phyloP scores from a whole-genome alignment of 805 yeast genomes.

The Suhomyces pyralidae region DNA sequence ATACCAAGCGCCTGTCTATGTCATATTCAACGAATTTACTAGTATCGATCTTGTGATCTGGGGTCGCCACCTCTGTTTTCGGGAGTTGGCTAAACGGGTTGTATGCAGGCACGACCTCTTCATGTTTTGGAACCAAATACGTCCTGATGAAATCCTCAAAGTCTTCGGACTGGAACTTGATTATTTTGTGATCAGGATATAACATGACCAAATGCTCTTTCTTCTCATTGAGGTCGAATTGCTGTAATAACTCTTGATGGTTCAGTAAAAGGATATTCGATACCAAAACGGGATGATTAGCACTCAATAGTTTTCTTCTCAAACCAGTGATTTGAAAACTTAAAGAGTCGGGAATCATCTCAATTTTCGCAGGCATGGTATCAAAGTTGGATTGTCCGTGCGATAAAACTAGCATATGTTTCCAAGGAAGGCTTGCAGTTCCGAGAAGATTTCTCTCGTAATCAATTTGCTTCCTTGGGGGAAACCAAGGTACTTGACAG shows the following conservation, averaged over 20 bases:
- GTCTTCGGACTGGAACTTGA: slow-evolving; percentile 32
- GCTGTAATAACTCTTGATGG: slow-evolving; percentile 8
- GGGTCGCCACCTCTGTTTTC: neutral
- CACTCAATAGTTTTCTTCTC: slow-evolving; percentile 34
- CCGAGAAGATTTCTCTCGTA: slow-evolving; percentile 37
- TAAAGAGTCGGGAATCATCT: slow-evolving; percentile 43
- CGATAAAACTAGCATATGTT: slow-evolving; percentile 53
- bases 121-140: slow-evolving; percentile 37
- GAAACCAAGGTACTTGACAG: slow-evolving; percentile 44
- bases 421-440: slow-evolving; percentile 52
- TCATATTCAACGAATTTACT: slow-evolving; percentile 9
- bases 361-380: slow-evolving; percentile 51
- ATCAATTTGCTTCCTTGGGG: slow-evolving; percentile 42
- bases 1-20: slow-evolving; percentile 30
- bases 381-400: slow-evolving; percentile 36
- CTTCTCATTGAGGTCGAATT: slow-evolving; percentile 1
- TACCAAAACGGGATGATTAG: slow-evolving; percentile 49
- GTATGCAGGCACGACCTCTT: slow-evolving; percentile 13
- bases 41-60: neutral
- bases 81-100: slow-evolving; percentile 20
- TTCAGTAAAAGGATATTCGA: slow-evolving; percentile 41
- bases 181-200: slow-evolving; percentile 52
- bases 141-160: slow-evolving; percentile 38
- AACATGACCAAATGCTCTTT: slow-evolving; percentile 35
- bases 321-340: slow-evolving; percentile 35